These are phyloP conservation scores for Annulohypoxylon nitens DNA, from an alignment of 495 filamentous ascomycete genomes.

Conservation along the genomic window DNA sequence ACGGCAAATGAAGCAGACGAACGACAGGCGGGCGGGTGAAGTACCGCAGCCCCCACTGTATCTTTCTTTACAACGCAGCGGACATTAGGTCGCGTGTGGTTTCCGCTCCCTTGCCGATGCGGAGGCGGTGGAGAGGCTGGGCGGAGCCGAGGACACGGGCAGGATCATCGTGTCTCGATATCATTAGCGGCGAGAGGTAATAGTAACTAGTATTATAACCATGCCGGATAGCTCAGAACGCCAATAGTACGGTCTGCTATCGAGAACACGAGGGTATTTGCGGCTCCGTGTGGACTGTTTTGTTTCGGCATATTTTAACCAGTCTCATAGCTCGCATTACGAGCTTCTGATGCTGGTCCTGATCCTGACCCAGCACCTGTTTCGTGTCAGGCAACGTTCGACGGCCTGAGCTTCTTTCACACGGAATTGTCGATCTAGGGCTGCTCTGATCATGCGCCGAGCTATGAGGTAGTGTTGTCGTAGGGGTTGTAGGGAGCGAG, in stretches of 20 bases:
- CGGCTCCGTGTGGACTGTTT: constrained; percentile 40
- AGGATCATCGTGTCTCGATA: constrained; percentile 47
- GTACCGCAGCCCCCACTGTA: constrained; percentile 10
- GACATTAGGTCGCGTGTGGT: constrained; percentile 31
- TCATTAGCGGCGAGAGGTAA: constrained; percentile 42
- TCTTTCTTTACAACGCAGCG: constrained; percentile 37
- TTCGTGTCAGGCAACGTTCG: constrained; percentile 33
- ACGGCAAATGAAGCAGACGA: constrained; percentile 35
- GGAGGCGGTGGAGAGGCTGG: constrained; percentile 41
- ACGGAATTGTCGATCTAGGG: neutral
- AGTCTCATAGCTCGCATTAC: constrained; percentile 21
- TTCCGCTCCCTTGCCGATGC: constrained; percentile 39
- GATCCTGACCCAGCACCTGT: constrained; percentile 14
- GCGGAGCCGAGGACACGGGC: constrained; percentile 44
- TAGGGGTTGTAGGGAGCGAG: neutral
- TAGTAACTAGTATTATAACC: constrained; percentile 29
- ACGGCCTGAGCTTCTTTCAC: neutral
- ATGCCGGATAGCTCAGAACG: constrained; percentile 15
- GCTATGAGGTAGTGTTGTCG: neutral
- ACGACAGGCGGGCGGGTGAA: constrained; percentile 28
- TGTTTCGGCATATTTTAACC: constrained; percentile 34
- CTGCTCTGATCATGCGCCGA: constrained; percentile 9
- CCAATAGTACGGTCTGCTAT: constrained; percentile 20
- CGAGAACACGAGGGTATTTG: constrained; percentile 38
- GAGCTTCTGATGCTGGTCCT: constrained; percentile 15